Evolutionary conservation across 441 rosid genomes (phyloP).

Genomic region (Cnidoscolus chayamansa): DNA sequence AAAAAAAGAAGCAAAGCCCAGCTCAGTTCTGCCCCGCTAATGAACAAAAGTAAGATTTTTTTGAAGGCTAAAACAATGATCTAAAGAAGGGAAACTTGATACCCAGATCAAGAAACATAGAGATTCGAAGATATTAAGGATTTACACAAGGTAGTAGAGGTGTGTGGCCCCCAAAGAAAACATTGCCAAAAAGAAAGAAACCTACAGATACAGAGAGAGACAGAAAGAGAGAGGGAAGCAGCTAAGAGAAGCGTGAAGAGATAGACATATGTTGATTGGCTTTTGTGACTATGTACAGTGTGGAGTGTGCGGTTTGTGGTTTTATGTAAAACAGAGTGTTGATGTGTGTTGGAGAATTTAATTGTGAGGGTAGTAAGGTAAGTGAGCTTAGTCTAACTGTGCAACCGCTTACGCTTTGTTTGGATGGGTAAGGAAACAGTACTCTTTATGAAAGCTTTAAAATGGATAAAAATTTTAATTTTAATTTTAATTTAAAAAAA

Average conservation of each 20-base stretch:
- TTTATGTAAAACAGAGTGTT: background rate
- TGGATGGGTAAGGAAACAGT: too few relatives aligned
- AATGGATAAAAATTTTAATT: too few relatives aligned
- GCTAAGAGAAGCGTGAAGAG: conserved; percentile 18
- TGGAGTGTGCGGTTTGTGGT: background rate
- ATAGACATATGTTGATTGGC: conserved; percentile 45
- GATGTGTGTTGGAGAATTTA: conserved; percentile 8
- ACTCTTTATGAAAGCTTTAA: too few relatives aligned
- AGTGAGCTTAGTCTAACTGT: background rate
- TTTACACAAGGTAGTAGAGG: conserved; percentile 3
- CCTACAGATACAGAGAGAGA: background rate
- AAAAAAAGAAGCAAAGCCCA: conserved; percentile 26
- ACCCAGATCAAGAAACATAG: conserved; percentile 44
- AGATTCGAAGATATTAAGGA: conserved; percentile 33
- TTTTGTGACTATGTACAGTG: conserved; percentile 7
- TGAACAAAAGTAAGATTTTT: conserved; percentile 18
- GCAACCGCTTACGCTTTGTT: background rate
- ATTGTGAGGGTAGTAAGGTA: conserved; percentile 23
- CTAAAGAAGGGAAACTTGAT: conserved; percentile 26
- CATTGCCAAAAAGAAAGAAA: conserved; percentile 12
- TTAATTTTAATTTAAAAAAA: too few relatives aligned
- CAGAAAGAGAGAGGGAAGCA: background rate
- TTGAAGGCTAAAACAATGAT: conserved; percentile 28
- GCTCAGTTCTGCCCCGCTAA: conserved; percentile 23
- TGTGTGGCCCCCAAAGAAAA: conserved; percentile 15